Evolutionary conservation across 805 yeast genomes (phyloP).

Genomic region (Pichia manshurica): DNA sequence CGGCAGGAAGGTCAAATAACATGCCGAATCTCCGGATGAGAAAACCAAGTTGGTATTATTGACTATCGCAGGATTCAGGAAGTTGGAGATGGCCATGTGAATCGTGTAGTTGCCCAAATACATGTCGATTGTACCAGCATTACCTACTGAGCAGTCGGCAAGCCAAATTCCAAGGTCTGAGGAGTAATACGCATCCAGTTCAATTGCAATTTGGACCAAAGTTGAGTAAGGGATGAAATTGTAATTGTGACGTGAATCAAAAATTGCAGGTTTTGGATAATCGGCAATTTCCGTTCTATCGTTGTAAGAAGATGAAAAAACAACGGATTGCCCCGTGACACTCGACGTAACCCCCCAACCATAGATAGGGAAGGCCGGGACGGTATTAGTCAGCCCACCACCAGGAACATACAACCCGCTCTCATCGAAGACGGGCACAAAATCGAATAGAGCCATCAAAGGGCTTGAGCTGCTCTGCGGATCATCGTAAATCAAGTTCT

Average conservation of each 20-base stretch:
- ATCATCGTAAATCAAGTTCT: slow-evolving; percentile 29
- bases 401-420: slow-evolving; percentile 7
- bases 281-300: slow-evolving; percentile 35
- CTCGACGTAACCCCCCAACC: slow-evolving; percentile 37
- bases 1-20: slow-evolving; percentile 49
- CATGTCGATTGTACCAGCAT: slow-evolving; percentile 47
- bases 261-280: slow-evolving; percentile 45
- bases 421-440: slow-evolving; percentile 37
- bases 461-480: slow-evolving; percentile 27
- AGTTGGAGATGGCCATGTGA: slow-evolving; percentile 42
- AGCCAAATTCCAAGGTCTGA: slow-evolving; percentile 48
- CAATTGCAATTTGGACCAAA: slow-evolving; percentile 59
- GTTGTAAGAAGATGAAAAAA: slow-evolving; percentile 31
- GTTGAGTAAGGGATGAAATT: slow-evolving; percentile 50
- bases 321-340: slow-evolving; percentile 21
- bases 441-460: slow-evolving; percentile 33
- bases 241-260: slow-evolving; percentile 50
- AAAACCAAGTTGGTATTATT: slow-evolving; percentile 39
- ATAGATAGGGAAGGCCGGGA: slow-evolving; percentile 43
- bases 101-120: slow-evolving; percentile 47
- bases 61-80: slow-evolving; percentile 36
- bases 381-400: slow-evolving; percentile 16
- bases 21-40: slow-evolving; percentile 51
- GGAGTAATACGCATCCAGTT: slow-evolving; percentile 60
- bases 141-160: slow-evolving; percentile 51